Evolutionary conservation across 371 early-diverging fungal genomes (phyloP).

Genomic region (Mortierella sp.): DNA sequence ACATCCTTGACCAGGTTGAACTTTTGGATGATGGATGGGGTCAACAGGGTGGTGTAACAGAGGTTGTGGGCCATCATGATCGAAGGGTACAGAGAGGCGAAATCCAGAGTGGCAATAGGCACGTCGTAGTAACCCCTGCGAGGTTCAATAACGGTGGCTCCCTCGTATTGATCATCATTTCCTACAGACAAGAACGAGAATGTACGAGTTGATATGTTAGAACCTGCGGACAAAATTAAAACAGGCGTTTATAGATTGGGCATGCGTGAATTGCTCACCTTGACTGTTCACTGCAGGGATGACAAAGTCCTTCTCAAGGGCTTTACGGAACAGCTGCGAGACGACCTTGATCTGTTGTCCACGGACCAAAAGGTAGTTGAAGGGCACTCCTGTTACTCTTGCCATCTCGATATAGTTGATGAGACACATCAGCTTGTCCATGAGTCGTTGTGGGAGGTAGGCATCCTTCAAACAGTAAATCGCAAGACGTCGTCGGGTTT

Average conservation of each 20-base stretch:
- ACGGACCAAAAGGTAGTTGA: constrained; percentile 96
- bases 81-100: constrained; percentile 99
- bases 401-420: constrained; percentile 99
- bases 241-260: neutral
- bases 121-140: constrained; percentile 95
- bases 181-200: constrained; percentile 55
- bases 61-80: constrained; percentile 99
- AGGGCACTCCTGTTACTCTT: constrained; percentile 98
- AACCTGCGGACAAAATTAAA: neutral
- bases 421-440: constrained; percentile 98
- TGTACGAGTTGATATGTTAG: neutral
- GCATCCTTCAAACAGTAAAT: constrained; percentile 99
- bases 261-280: constrained; percentile 48
- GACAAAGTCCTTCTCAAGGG: constrained; percentile 86
- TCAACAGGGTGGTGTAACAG: constrained; percentile 97
- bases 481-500: constrained; percentile 98
- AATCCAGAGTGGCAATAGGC: constrained; percentile 99
- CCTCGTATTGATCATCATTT: constrained; percentile 95
- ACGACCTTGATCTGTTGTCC: constrained; percentile 99
- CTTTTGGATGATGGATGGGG: constrained; percentile 68
- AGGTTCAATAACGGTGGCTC: constrained; percentile 99
- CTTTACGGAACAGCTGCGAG: constrained; percentile 96
- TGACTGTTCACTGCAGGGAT: constrained; percentile 93
- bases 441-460: constrained; percentile 94
- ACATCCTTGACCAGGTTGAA: constrained; percentile 78